Conservation (phyloP, 2,329 filamentous ascomycete genomes). For the Didymella exigua region DNA sequence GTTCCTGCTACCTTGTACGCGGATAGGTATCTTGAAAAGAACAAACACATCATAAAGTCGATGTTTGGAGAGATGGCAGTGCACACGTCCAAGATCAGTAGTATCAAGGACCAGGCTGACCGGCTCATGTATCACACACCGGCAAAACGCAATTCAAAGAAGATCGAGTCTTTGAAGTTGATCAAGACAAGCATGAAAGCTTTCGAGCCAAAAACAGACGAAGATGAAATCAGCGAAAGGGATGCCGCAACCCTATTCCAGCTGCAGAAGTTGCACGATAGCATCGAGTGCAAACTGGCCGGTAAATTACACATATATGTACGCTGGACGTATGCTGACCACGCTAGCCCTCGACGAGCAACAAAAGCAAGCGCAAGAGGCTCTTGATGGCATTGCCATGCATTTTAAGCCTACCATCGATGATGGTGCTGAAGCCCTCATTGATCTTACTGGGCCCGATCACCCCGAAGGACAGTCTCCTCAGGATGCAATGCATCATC, state of each 20-base stretch:
- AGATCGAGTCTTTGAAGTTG: conserved; percentile 46
- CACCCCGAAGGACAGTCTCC: conserved; percentile 29
- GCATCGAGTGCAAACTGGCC: conserved; percentile 41
- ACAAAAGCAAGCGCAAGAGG: conserved; percentile 49
- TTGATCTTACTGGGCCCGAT: conserved; percentile 35
- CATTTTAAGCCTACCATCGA: conserved; percentile 54
- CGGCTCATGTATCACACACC: conserved; percentile 44
- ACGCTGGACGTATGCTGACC: conserved; percentile 12
- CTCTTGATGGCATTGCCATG: conserved; percentile 52
- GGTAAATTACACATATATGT: conserved; percentile 21
- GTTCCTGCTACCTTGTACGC: conserved; percentile 62
- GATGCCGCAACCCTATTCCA: conserved; percentile 32
- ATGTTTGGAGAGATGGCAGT: conserved; percentile 53
- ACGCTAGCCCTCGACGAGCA: conserved; percentile 51
- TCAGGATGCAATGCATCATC: conserved; percentile 38
- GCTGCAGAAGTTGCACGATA: conserved; percentile 38
- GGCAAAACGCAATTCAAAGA: conserved; percentile 33
- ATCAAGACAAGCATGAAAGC: conserved; percentile 48
- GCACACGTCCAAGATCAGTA: conserved; percentile 34
- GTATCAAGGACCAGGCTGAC: conserved; percentile 45
- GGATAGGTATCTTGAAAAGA: conserved; percentile 64
- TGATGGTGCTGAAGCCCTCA: conserved; percentile 26
- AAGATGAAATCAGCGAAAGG: conserved; percentile 19
- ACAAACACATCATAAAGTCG: conserved; percentile 53
- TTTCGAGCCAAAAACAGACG: conserved; percentile 30